Evolutionary conservation across 176 grass and related monocot species (phyloP), one percentile per base, ranked within the genome.

Genomic region (Microstegium vimineum): DNA sequence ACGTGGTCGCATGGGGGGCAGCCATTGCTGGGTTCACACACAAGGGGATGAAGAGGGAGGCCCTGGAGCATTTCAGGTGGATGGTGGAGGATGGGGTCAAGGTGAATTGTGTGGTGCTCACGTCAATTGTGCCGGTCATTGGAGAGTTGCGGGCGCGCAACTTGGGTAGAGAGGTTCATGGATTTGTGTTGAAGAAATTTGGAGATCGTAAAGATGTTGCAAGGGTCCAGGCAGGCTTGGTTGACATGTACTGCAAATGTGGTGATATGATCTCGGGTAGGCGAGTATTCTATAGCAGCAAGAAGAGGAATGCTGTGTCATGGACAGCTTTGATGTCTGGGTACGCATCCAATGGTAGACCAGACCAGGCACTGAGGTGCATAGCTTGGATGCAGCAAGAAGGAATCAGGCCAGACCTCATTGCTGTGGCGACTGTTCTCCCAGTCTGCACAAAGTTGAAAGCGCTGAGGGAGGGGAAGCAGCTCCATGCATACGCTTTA

Each of bases 171-270:
- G 95, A 94, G 87, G 82, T 98, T 82, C 95, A 98, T 82, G 90
- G 73, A 3, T 89, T 87, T 76, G 88, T 83, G 17, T 43, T 98
- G n/a, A 98, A 93, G 86, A 98, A 76, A 79, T 93, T 89, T 32
- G 51, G 52, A 46, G 80, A 85, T 62, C 85, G 88, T 62, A 81
- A 87, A 42, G 81, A 93, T 45, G 41, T 93, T 61, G 77, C 77
- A 40, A 94, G 82, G 73, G 81, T 98, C 26, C 86, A 89, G 41
- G 86, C 90, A 64, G 93, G 90, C 38, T 70, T 98, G 75, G 86
- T 94, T 51, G 89, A 93, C 76, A 98, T 98, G 92, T 98, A 98
- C 43, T 98, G 92, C 79, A 98, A 98, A 76, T 94, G 95, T 5
- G 81, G 90, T 0, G 92, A 98, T 86, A 93, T 98, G 80, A 32